These are phyloP conservation scores for Monilinia polystroma DNA, from an alignment of 2,329 filamentous ascomycete species.

Conservation along the genomic window DNA sequence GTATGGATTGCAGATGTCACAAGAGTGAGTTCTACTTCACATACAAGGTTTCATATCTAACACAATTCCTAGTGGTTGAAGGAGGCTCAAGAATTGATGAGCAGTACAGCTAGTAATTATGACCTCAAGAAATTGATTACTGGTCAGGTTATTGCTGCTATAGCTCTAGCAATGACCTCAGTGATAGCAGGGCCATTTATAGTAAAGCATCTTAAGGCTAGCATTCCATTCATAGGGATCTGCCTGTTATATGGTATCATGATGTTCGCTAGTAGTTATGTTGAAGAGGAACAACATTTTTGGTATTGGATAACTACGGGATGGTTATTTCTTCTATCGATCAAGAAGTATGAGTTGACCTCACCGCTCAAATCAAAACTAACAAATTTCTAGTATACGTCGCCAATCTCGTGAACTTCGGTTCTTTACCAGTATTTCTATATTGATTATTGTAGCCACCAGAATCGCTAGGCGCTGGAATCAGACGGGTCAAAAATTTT, in stretches of 20 bases:
- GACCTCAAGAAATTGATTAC: slow-evolving; percentile 61
- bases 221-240: slow-evolving; percentile 50
- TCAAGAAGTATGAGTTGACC: slow-evolving; percentile 43
- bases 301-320: slow-evolving; percentile 89
- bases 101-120: slow-evolving; percentile 90
- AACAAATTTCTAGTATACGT: slow-evolving; percentile 29
- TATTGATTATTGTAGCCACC: slow-evolving; percentile 58
- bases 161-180: slow-evolving; percentile 41
- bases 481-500: slow-evolving; percentile 94
- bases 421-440: slow-evolving; percentile 30
- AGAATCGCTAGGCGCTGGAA: slow-evolving; percentile 82
- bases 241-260: slow-evolving; percentile 70
- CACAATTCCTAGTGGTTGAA: slow-evolving; percentile 42
- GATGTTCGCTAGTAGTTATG: slow-evolving; percentile 98
- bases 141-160: slow-evolving; percentile 45
- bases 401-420: slow-evolving; percentile 25
- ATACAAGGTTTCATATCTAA: slow-evolving; percentile 26
- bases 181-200: slow-evolving; percentile 46
- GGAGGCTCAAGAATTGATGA: slow-evolving; percentile 70
- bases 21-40: slow-evolving; percentile 40
- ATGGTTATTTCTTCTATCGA: slow-evolving; percentile 60
- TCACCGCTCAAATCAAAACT: slow-evolving; percentile 12
- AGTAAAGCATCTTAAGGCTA: slow-evolving; percentile 36
- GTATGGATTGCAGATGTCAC: slow-evolving; percentile 48
- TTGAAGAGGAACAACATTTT: slow-evolving; percentile 97